phyloP scores from a whole-genome alignment of 2,329 filamentous ascomycete genomes.

The Geosmithia flava region DNA sequence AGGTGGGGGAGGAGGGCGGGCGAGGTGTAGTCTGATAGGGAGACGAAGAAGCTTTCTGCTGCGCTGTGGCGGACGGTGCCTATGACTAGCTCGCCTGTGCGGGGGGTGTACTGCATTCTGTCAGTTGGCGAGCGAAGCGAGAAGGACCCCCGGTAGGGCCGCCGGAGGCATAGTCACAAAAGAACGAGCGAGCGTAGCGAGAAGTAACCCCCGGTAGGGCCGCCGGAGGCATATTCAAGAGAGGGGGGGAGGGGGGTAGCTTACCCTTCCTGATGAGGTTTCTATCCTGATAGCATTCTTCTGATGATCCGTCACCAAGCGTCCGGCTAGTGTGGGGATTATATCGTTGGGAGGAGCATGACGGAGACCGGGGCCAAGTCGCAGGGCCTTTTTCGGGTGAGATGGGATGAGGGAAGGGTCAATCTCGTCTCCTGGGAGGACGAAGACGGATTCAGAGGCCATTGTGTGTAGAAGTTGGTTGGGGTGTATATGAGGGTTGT shows the following conservation, averaged over 20 bases:
- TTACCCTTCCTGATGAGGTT: slow-evolving; percentile 54
- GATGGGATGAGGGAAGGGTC: slow-evolving; percentile 54
- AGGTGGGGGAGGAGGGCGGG: slow-evolving; percentile 69
- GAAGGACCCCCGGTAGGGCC: neutral
- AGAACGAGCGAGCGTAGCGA: neutral
- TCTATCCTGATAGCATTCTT: slow-evolving; percentile 76
- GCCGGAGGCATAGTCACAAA: neutral
- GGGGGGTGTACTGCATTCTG: slow-evolving; percentile 56
- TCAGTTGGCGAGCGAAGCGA: neutral
- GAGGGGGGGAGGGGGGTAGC: slow-evolving; percentile 8
- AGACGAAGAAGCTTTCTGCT: slow-evolving; percentile 68
- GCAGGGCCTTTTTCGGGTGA: slow-evolving; percentile 57
- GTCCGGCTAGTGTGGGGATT: slow-evolving; percentile 53
- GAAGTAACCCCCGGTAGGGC: neutral
- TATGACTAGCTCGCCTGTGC: slow-evolving; percentile 75
- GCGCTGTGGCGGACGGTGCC: slow-evolving; percentile 69
- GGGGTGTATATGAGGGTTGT: neutral
- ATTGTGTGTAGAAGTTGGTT: slow-evolving; percentile 1
- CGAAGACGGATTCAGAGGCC: slow-evolving; percentile 39
- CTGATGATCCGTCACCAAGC: slow-evolving; percentile 52
- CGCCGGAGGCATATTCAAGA: neutral
- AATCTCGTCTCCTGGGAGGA: slow-evolving; percentile 74
- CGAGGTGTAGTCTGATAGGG: slow-evolving; percentile 52
- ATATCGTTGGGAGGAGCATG: slow-evolving; percentile 69
- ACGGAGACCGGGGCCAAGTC: slow-evolving; percentile 72